Base-by-base conservation (phyloP, 495 filamentous ascomycete species). In the Xylaria grammica region DNA sequence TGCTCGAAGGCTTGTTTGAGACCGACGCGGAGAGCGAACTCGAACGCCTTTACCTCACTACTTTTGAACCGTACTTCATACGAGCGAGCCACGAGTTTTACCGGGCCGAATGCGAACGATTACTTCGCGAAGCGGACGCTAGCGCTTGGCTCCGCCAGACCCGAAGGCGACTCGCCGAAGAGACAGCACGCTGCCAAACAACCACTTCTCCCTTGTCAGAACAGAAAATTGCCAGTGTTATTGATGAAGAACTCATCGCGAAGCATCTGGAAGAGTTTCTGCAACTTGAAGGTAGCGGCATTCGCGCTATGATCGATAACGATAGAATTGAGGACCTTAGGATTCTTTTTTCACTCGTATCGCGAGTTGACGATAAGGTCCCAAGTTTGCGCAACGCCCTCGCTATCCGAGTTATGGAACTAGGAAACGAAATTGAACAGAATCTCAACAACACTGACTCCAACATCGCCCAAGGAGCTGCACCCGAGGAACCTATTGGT, bases 1-100 rank as follows among this genome's bases (percentile, higher is more conserved):
- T 98, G 93, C 81, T 99, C 3, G 95, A 98, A 73, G 86, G 86
- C 32, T 84, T 99, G 0, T 96, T 96, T 72, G 91, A 96, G 72
- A 90, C 87, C 0, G 83, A 90, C 36, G 82, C 85, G 1, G 93
- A 96, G 68, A 85, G 87, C 17, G 85, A 89, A 53, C 84, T 89
- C 30, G 82, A 90, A 19, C 94, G 91, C 71, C 84, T 99, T 0
- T 99, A 99, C 71, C 72, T 94, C 24, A 89, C 88, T 3, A 82
- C 83, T 0, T 98, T 99, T 69, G 93, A 99, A 72, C 85, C 84
- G 0, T 84, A 86, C 20, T 97, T 94, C 71, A 76, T 98, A 10
- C 70, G 77, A 4, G 84, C 84, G 3, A 97, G 92, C 68, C 75
- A 76, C 10, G 76, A 72, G 0, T 99, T 97, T 68, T 99, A 99